Percentiles rank a stretch among this genome's conserved stretches.
These are phyloP conservation scores for Puccinia triticina DNA, from an alignment of 1,284 basidiomycete species.

Conservation along the genomic window DNA sequence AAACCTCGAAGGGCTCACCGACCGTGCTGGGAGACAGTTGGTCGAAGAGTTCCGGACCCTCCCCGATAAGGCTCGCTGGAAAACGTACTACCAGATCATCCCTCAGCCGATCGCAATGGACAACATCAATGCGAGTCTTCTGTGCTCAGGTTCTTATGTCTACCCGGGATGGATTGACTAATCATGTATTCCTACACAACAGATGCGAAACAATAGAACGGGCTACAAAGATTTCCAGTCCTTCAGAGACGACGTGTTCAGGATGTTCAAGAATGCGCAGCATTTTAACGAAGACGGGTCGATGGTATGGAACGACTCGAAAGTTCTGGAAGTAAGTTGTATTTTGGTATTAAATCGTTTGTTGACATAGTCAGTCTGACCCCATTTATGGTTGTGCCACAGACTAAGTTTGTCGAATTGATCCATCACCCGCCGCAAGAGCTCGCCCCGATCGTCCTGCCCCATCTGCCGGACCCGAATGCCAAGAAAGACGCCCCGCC, in stretches of 20 bases:
- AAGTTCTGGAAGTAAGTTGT: conserved; percentile 54
- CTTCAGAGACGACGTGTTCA: conserved; percentile 56
- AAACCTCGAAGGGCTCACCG: conserved; percentile 21
- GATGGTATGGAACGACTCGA: conserved; percentile 56
- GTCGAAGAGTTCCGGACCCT: conserved; percentile 55
- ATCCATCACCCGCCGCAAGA: conserved; percentile 30
- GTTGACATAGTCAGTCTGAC: not conserved
- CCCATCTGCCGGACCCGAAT: not conserved
- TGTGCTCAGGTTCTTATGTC: not conserved
- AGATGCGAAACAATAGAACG: conserved; percentile 53
- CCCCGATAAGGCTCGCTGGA: conserved; percentile 54
- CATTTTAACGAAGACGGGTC: conserved; percentile 57
- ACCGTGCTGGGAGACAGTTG: conserved; percentile 53
- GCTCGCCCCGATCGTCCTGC: conserved; percentile 5
- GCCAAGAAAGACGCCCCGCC: not conserved
- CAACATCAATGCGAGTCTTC: conserved; percentile 51
- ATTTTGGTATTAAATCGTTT: not conserved
- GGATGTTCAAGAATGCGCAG: conserved; percentile 56
- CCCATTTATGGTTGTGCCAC: not conserved
- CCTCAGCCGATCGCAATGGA: conserved; percentile 54
- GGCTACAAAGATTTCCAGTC: conserved; percentile 54
- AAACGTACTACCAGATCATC: conserved; percentile 57
- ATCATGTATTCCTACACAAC: not conserved
- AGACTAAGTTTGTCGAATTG: conserved; percentile 33
- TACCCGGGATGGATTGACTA: not conserved